Base-by-base conservation (phyloP, 2,329 filamentous ascomycete genomes). In the Claviceps sp. region DNA sequence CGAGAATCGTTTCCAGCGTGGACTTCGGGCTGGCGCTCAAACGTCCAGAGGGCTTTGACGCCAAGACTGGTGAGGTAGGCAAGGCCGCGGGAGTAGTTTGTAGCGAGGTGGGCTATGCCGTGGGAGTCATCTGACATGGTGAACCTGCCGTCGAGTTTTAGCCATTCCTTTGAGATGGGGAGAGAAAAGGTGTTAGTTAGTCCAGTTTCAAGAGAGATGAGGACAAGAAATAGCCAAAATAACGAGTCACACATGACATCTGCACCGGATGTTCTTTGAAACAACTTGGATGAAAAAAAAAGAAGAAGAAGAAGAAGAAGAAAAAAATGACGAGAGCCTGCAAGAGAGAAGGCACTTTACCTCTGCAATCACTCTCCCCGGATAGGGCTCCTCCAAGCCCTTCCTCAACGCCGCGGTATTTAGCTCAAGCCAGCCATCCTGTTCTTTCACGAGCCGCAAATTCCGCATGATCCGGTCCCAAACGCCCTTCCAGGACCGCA, bases 121-220 rank as follows among this genome's bases (percentile, higher is more conserved):
- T 98, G 93, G 65, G 89, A 95, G 68, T 98, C 93, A 66, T 98
- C 93, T 6, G 88, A 95, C 60, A 98, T 76, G 50, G 89, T 94
- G 67, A 97, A 95, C 54, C 78, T 79, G 24, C 93, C 90, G 24
- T 84, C 84, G 60, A 87, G 75, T 7, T 68, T 69, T 51, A 89
- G 63, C 72, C 89, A 95, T 64, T 81, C 79, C 84, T 87, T 7
- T n/a, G 5, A 5, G 3, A 3, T 5, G 40, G 24, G 2, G 8
- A 14, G 20, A 14, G n/a, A 14, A 4, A n/a, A 43, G 18, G 4
- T 34, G 30, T 34, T 46, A 6, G 26, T 34, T 46, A 6, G 9
- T 44, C 2, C 37, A 5, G 13, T n/a, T 3, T 3, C 14, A 34
- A 11, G 4, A 24, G 24, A 34, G 30, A 34, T 11, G 30, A 34